Base-by-base conservation (phyloP, 176 grass and related monocot genomes). In the Raddia guianensis region DNA sequence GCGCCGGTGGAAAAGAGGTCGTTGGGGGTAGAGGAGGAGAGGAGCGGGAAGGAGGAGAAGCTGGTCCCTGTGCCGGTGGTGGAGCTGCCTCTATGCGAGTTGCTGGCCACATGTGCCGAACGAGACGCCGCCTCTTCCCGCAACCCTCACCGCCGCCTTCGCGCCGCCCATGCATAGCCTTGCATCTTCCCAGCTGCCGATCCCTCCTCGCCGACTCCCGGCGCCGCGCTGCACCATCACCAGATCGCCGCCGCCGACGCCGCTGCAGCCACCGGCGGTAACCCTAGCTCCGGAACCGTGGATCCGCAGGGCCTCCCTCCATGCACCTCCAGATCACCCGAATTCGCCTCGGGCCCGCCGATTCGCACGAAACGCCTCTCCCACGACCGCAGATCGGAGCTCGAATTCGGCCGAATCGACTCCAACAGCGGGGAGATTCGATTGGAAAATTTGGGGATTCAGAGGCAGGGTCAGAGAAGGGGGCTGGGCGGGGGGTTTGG, bases 51-150 rank as follows among this genome's bases (percentile, higher is more conserved):
- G 74, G 70, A 71, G 63, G 71, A 74, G 85, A 69, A 77, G 84
- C 62, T 63, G 83, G 73, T 86, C 62, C 79, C 63, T 77, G 72
- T 57, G 87, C 49, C 59, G 85, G 20, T 53, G 93, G 76, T 87
- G 87, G 80, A 82, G 88, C 79, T 84, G 87, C 87, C 87, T 89
- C 95, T 88, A 89, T 67, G 75, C 82, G 85, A 81, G 86, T 73
- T n/a, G 83, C 83, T 50, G 93, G 78, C 91, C 91, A 90, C 95
- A 97, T 97, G 91, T 89, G 89, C 91, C 86, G 90, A 60, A 89
- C 82, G 63, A 69, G 83, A 79, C 77, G 89, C 71, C 85, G 89
- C 77, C 73, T 64, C 70, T 80, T 49, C 74, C 74, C 86, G 56
- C 84, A 80, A 51, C 72, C 83, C 82, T 89, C 87, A 89, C 76